phyloP scores from a whole-genome alignment of 23 red algal genomes.

The Rhodosorus marinus region DNA sequence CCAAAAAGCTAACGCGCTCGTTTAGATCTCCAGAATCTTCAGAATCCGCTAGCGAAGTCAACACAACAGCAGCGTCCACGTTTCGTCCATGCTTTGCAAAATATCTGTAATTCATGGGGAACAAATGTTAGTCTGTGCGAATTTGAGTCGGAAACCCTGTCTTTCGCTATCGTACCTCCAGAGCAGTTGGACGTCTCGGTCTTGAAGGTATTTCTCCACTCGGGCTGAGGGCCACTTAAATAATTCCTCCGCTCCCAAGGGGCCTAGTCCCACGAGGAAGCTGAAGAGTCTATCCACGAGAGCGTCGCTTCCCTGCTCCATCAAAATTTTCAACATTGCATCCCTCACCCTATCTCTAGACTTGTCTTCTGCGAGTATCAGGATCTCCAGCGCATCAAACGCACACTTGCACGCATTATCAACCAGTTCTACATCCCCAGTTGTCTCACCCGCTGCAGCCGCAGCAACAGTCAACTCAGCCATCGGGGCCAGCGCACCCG shows the following conservation, averaged over 20 bases:
- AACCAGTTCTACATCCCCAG: no score
- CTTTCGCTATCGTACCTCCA: background rate
- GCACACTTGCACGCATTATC: no score
- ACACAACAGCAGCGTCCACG: no score
- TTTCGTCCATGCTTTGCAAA: background rate
- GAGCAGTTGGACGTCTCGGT: background rate
- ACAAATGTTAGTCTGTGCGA: no score
- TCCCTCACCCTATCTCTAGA: no score
- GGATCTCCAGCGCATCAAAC: no score
- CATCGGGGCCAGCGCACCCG: no score
- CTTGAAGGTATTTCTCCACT: background rate
- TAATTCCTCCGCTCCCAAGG: background rate
- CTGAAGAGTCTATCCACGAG: background rate
- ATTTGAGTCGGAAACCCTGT: no score
- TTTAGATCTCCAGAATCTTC: background rate
- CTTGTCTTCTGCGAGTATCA: no score
- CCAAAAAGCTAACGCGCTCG: background rate
- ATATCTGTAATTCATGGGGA: background rate
- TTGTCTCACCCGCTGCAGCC: no score
- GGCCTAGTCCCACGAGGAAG: background rate
- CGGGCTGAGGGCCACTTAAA: background rate
- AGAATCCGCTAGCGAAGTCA: background rate
- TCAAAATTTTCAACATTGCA: background rate
- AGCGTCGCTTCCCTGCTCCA: background rate
- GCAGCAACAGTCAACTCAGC: no score